These are phyloP conservation scores for Epichloe hybrida DNA, from an alignment of 2,329 filamentous ascomycete genomes.

Conservation along the genomic window DNA sequence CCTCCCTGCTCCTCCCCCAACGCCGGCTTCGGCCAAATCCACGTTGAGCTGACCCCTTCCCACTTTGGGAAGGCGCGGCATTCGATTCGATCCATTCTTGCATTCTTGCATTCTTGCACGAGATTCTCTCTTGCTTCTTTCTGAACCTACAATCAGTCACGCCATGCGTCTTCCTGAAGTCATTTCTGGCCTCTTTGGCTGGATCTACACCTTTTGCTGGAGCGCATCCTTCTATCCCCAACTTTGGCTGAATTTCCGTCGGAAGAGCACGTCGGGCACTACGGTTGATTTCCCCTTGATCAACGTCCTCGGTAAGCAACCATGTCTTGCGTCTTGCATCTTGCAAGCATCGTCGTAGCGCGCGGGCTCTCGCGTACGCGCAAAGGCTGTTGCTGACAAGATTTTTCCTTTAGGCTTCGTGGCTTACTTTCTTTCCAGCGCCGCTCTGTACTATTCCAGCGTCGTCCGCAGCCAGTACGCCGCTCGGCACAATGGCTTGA, in stretches of 20 bases:
- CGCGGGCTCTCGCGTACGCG: too few species aligned
- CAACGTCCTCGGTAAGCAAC: conserved; percentile 42
- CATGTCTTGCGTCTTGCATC: background rate
- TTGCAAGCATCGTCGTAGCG: too few species aligned
- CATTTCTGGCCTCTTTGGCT: conserved; percentile 51
- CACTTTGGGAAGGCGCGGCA: background rate
- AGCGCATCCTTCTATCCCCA: conserved; percentile 90
- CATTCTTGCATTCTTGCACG: too few species aligned
- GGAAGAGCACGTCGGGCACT: conserved; percentile 67
- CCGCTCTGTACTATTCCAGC: conserved; percentile 65
- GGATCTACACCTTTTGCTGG: conserved; percentile 65
- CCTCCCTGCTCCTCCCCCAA: too few species aligned
- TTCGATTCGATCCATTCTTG: too few species aligned
- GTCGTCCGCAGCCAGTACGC: conserved; percentile 73
- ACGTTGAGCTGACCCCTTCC: background rate
- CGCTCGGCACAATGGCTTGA: conserved; percentile 56
- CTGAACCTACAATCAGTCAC: background rate
- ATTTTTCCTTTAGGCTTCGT: conserved; percentile 42
- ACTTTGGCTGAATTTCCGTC: conserved; percentile 62
- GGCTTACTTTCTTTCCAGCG: conserved; percentile 63
- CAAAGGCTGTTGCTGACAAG: background rate
- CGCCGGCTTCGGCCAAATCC: background rate
- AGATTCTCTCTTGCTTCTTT: too few species aligned
- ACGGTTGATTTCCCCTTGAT: conserved; percentile 82
- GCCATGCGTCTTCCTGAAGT: conserved; percentile 28